A percentile compares a stretch with the other conserved stretches of the same genome.
Evolutionary conservation across 495 filamentous ascomycete genomes (phyloP).

Genomic region (Lasiosphaeria hispida): DNA sequence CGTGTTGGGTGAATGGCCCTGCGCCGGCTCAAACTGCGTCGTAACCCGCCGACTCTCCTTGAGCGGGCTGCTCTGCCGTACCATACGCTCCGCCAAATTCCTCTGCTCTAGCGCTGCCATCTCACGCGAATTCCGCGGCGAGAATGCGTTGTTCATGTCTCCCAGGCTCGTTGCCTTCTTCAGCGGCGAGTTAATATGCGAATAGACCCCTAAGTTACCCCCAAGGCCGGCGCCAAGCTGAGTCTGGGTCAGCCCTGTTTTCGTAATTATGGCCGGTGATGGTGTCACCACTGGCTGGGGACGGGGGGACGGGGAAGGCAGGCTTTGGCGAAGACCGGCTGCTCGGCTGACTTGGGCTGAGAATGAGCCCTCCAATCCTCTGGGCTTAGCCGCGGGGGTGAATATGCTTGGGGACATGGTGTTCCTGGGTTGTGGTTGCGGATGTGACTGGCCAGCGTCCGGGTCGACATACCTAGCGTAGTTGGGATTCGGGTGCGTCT

Average conservation of each 20-base stretch:
- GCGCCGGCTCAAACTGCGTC: constrained; percentile 1
- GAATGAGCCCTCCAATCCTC: constrained; percentile 5
- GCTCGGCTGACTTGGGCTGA: constrained; percentile 11
- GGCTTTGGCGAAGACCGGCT: constrained; percentile 16
- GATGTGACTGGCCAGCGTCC: constrained; percentile 40
- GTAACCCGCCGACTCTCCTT: constrained; percentile 24
- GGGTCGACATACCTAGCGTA: constrained; percentile 78
- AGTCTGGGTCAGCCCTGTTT: not conserved
- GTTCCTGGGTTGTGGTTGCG: constrained; percentile 12
- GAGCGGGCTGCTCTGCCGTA: constrained; percentile 28
- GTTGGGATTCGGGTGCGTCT: constrained; percentile 83
- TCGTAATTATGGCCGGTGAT: constrained; percentile 13
- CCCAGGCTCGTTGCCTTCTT: constrained; percentile 58
- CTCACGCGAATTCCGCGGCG: constrained; percentile 52
- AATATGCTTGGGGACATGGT: constrained; percentile 32
- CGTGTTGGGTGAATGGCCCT: constrained; percentile 26
- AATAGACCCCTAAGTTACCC: constrained; percentile 76
- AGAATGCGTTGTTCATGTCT: constrained; percentile 36
- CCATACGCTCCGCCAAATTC: constrained; percentile 29
- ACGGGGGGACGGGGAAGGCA: constrained; percentile 14
- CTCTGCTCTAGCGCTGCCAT: constrained; percentile 53
- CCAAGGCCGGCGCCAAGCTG: constrained; percentile 40
- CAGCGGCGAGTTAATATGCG: constrained; percentile 76
- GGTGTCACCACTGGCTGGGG: constrained; percentile 1
- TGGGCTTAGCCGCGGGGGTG: constrained; percentile 28